A percentile compares a stretch with the other conserved stretches of the same genome.
phyloP scores from a whole-genome alignment of 345 rosid genomes.

The Xanthoceras sorbifolium region DNA sequence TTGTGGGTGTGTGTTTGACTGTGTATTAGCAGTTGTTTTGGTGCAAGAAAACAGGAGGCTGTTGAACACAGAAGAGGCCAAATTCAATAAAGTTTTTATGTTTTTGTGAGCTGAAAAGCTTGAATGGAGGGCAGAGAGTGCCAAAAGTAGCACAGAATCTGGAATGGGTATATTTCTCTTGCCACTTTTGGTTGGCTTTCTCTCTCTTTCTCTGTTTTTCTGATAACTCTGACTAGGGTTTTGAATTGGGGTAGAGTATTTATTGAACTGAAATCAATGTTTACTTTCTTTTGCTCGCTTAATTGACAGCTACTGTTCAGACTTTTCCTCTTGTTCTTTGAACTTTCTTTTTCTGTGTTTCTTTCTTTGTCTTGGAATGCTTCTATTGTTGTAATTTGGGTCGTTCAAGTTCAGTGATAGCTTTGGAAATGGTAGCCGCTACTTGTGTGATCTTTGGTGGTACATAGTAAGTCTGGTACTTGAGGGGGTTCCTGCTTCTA shows the following conservation, averaged over 20 bases:
- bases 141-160: conserved; percentile 75
- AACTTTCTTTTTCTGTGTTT: conserved; percentile 33
- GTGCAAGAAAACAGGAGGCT: conserved; percentile 26
- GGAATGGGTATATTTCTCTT: conserved; percentile 77
- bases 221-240: conserved; percentile 72
- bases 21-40: conserved; percentile 15
- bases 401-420: conserved; percentile 30
- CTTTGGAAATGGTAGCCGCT: conserved; percentile 41
- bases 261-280: conserved; percentile 68
- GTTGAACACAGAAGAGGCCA: conserved; percentile 34
- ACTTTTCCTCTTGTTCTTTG: conserved; percentile 36
- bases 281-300: conserved; percentile 26
- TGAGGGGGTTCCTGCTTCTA: conserved; percentile 22
- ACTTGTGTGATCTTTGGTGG: conserved; percentile 27
- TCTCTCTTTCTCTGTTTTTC: conserved; percentile 34
- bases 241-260: conserved; percentile 41
- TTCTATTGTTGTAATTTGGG: conserved; percentile 27
- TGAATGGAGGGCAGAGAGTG: conserved; percentile 44
- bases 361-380: conserved; percentile 30
- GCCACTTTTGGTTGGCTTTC: conserved; percentile 45
- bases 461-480: conserved; percentile 15
- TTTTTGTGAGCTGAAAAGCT: conserved; percentile 32
- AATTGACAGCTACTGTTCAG: conserved; percentile 57
- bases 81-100: conserved; percentile 39
- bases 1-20: conserved; percentile 18